Conservation (phyloP, 495 filamentous ascomycete species). For the Amphirosellinia nigrospora region DNA sequence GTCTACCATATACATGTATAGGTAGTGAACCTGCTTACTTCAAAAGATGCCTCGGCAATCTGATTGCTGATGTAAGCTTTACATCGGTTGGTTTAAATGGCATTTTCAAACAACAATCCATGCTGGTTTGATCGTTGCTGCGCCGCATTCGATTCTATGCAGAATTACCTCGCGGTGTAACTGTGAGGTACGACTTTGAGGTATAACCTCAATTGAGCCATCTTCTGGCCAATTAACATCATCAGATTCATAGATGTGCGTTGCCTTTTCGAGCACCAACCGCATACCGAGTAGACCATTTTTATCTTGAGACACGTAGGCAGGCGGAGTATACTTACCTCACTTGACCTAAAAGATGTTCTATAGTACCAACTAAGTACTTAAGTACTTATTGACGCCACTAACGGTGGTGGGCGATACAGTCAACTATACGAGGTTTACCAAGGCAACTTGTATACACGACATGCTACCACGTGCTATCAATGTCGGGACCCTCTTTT, state of each 20-base stretch:
- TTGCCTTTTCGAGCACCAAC: neutral
- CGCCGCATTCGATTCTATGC: neutral
- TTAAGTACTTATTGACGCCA: neutral
- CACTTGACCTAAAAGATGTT: neutral
- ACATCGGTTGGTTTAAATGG: neutral
- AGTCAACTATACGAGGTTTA: neutral
- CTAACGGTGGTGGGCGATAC: neutral
- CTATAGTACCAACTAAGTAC: neutral
- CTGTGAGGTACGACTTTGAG: conserved; percentile 8
- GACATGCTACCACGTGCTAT: neutral
- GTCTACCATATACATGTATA: no score
- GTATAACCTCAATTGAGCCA: neutral
- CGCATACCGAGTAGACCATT: neutral
- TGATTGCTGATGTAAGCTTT: conserved; percentile 11
- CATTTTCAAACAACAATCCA: neutral
- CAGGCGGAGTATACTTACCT: neutral
- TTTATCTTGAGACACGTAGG: neutral
- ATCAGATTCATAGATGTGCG: neutral
- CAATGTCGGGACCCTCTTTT: neutral
- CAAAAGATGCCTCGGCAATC: neutral
- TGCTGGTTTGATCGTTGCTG: neutral
- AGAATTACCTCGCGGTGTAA: neutral
- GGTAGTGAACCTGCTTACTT: no score
- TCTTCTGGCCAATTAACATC: neutral
- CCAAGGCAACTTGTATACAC: no score